Evolutionary conservation across 1,139 yeast genomes (phyloP), one percentile per base, ranked within the genome.

Genomic region (Lodderomyces beijingensis): DNA sequence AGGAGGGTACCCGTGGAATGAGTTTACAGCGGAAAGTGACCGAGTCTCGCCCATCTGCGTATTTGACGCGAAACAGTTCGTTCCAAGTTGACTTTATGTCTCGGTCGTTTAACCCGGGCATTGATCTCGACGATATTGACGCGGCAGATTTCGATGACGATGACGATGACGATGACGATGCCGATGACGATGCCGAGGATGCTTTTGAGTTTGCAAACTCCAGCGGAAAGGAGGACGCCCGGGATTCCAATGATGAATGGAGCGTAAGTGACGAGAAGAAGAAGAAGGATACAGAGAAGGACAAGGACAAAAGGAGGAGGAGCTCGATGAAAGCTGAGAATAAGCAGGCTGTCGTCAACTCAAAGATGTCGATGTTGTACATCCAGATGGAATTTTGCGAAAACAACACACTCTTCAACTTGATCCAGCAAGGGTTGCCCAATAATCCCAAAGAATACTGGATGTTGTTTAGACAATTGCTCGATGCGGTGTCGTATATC

Each of bases 351-450:
- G 25, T 10, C 8, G 25, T 7, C 8, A 23, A 10, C n/a, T n/a
- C 11, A n/a, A 23, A 12, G 25, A 6, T 7, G 75, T 59, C 89
- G 72, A 27, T 65, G 70, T 41, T 93, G 65, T 68, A 65, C 51
- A 91, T 93, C 42, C 98, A 93, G 51, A 93, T 93, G 99, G 98
- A 93, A 54, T 93, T 91, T 51, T 93, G 98, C 59, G 98, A 93
- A 48, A 91, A 91, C 49, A 86, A 86, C 39, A 91, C 98, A 0
- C 59, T 93, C 24, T 73, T 76, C 31, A 95, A 91, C 54, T 63
- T 91, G 41, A 91, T 93, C 27, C 76, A 75, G 30, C 93, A 83
- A 42, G 89, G 88, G 0, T 64, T 89, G n/a, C 84, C 81, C 5
- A 65, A 65, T 7, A 76, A 84, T 35, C 66, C 85, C 0, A 81